phyloP scores from a whole-genome alignment of 352 stramenopile species.

The Phytophthora fragariaefolia region DNA sequence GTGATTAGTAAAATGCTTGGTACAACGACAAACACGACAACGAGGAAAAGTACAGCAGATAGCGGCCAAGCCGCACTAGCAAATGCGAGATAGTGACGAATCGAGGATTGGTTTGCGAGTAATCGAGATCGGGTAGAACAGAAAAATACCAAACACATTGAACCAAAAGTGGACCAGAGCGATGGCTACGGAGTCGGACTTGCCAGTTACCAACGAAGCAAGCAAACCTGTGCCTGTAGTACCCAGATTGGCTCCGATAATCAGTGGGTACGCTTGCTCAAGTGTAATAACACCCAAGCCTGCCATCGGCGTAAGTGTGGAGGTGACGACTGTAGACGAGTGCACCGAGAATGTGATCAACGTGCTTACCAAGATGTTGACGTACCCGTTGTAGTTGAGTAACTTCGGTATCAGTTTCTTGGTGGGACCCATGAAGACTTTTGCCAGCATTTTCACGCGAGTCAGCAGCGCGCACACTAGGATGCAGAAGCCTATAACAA shows the following conservation, averaged over 20 bases:
- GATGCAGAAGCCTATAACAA: constrained; percentile 46
- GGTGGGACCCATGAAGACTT: constrained; percentile 77
- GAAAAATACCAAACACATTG: constrained; percentile 87
- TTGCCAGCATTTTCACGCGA: constrained; percentile 51
- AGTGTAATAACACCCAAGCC: constrained; percentile 84
- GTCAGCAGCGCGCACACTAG: constrained; percentile 46
- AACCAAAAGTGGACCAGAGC: constrained; percentile 92
- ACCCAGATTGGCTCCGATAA: constrained; percentile 91
- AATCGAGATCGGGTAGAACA: constrained; percentile 91
- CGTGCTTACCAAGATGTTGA: constrained; percentile 83
- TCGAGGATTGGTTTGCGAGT: constrained; percentile 77
- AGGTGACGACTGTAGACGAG: constrained; percentile 90
- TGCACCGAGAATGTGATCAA: constrained; percentile 89
- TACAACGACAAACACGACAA: constrained; percentile 44
- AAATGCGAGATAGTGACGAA: constrained; percentile 62
- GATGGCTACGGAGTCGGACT: constrained; percentile 75
- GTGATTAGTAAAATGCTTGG: constrained; percentile 46
- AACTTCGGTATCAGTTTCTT: constrained; percentile 81
- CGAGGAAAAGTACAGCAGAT: constrained; percentile 47
- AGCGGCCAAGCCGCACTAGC: constrained; percentile 57
- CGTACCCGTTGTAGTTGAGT: constrained; percentile 87
- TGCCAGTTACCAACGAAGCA: constrained; percentile 82
- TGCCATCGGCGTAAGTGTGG: constrained; percentile 84
- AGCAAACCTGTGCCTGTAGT: constrained; percentile 88
- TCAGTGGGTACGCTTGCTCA: constrained; percentile 88